Percentiles rank a stretch among this genome's conserved stretches.
Evolutionary conservation across 2,329 filamentous ascomycete species (phyloP).

Genomic region (Ascochyta fabae): DNA sequence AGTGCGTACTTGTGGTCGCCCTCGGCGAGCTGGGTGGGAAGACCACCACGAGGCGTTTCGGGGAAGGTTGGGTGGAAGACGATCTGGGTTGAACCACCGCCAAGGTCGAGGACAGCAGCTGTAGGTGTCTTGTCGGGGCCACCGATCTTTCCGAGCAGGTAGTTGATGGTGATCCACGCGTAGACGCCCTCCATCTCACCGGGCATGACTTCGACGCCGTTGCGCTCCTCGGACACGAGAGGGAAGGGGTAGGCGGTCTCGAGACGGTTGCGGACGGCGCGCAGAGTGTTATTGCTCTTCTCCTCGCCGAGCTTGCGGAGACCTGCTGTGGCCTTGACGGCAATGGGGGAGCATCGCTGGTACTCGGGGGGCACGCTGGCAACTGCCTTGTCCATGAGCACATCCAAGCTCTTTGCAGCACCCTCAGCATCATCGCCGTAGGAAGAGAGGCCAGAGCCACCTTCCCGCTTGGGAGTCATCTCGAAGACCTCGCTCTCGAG

Average conservation of each 20-base stretch:
- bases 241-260: conserved; percentile 95
- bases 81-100: conserved; percentile 96
- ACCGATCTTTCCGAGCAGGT: conserved; percentile 96
- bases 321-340: conserved; percentile 97
- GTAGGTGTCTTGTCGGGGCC: conserved; percentile 88
- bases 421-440: conserved; percentile 85
- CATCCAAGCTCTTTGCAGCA: conserved; percentile 88
- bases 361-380: conserved; percentile 83
- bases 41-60: conserved; percentile 72
- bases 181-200: conserved; percentile 97
- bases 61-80: conserved; percentile 97
- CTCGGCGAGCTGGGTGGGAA: conserved; percentile 82
- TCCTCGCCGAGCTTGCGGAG: conserved; percentile 84
- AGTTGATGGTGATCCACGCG: conserved; percentile 99
- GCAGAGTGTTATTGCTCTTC: conserved; percentile 81
- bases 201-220: conserved; percentile 96
- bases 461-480: conserved; percentile 86
- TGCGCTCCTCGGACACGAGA: conserved; percentile 82
- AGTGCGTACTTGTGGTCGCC: conserved; percentile 97
- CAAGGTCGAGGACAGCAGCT: conserved; percentile 93
- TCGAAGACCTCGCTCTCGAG: conserved; percentile 91
- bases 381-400: conserved; percentile 85
- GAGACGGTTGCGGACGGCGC: conserved; percentile 80
- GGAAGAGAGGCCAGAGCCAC: conserved; percentile 80
- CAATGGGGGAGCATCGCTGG: conserved; percentile 89